These are phyloP conservation scores for Penicillium arizonense DNA, from an alignment of 495 filamentous ascomycete species.

Conservation along the genomic window DNA sequence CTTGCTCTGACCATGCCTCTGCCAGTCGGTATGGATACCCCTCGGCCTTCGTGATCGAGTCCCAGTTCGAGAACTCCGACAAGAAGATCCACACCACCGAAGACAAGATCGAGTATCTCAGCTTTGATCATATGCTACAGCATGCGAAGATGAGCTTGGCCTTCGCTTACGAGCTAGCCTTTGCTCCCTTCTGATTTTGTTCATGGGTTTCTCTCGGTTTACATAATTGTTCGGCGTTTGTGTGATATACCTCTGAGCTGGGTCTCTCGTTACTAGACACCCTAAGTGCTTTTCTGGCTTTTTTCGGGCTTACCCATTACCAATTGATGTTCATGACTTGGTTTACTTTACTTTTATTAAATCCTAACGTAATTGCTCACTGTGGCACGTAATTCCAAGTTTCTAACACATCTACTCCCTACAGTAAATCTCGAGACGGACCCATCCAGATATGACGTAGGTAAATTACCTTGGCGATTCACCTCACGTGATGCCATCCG, in stretches of 20 bases:
- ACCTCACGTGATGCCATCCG: conserved; percentile 3
- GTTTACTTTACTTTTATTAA: too few relatives aligned
- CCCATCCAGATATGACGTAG: conserved; percentile 6
- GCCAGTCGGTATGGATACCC: conserved; percentile 95
- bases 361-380: too few relatives aligned
- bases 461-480: background rate
- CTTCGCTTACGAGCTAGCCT: conserved; percentile 82
- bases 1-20: conserved; percentile 96
- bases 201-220: background rate
- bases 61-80: conserved; percentile 78
- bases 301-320: conserved; percentile 1
- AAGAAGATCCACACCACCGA: conserved; percentile 89
- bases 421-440: too few relatives aligned
- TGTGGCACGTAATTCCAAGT: too few relatives aligned
- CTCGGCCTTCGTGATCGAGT: conserved; percentile 93
- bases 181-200: conserved; percentile 34
- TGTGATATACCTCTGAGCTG: conserved; percentile 18
- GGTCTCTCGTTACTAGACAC: background rate
- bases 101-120: conserved; percentile 83
- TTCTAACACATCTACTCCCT: too few relatives aligned
- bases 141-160: conserved; percentile 90
- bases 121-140: conserved; percentile 97
- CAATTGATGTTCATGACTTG: too few relatives aligned
- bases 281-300: background rate
- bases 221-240: conserved; percentile 12